phyloP scores from a whole-genome alignment of 2,329 filamentous ascomycete genomes.

The Trichoderma sp. region DNA sequence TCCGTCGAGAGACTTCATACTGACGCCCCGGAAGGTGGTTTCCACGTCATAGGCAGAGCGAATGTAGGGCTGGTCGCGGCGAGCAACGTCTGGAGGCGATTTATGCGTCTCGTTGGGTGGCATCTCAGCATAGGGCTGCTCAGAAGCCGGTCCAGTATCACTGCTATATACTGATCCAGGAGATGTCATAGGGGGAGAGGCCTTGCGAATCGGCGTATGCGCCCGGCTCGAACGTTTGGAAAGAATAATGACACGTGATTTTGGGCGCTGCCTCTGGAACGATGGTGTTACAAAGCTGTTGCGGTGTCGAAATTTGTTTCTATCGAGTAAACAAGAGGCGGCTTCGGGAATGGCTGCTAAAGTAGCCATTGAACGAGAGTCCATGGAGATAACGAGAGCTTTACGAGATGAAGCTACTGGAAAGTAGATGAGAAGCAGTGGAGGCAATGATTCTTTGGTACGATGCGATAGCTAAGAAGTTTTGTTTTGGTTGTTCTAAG shows the following conservation, averaged over 20 bases:
- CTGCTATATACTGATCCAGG: neutral
- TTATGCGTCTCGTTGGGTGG: neutral
- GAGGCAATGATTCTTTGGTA: slow-evolving; percentile 19
- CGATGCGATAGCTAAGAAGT: slow-evolving; percentile 19
- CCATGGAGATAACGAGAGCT: slow-evolving; percentile 5
- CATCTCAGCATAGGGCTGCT: neutral
- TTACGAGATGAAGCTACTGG: slow-evolving; percentile 26
- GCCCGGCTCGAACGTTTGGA: slow-evolving; percentile 28
- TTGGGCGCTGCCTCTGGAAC: slow-evolving; percentile 24
- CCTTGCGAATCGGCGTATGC: slow-evolving; percentile 22
- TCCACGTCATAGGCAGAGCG: neutral
- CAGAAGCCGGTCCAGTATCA: neutral
- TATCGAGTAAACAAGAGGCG: slow-evolving; percentile 23
- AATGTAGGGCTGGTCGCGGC: neutral
- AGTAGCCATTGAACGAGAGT: slow-evolving; percentile 29
- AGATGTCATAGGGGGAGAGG: neutral
- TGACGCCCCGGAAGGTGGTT: neutral
- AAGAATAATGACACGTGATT: slow-evolving; percentile 29
- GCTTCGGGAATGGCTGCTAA: slow-evolving; percentile 31
- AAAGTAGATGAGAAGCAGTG: slow-evolving; percentile 24
- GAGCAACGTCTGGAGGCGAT: neutral
- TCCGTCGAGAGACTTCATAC: neutral
- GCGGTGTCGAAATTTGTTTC: slow-evolving; percentile 19
- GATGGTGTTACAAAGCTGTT: slow-evolving; percentile 19
- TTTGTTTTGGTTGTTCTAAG: slow-evolving; percentile 2